Percentiles rank a stretch among this genome's conserved stretches.
These are phyloP conservation scores for Myrica gale DNA, from an alignment of 306 rosid species.

Conservation along the genomic window DNA sequence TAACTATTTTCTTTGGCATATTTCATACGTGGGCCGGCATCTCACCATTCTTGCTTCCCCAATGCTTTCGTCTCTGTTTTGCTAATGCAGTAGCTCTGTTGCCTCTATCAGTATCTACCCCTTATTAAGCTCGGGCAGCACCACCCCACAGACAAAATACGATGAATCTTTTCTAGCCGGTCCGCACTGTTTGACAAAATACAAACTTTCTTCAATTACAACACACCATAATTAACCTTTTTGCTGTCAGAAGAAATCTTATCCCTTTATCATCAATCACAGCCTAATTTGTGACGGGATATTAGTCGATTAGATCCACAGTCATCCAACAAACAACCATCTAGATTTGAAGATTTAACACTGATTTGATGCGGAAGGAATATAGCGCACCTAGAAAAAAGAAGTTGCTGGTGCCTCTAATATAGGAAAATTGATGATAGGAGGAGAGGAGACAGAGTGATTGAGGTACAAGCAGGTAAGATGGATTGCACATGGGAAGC, in stretches of 20 bases:
- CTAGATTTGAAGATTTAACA: neutral
- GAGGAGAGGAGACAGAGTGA: constrained; percentile 22
- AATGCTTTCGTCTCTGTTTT: neutral
- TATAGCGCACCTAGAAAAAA: constrained; percentile 2
- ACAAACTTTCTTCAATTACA: neutral
- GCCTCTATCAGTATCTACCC: neutral
- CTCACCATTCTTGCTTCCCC: neutral
- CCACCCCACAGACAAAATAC: neutral
- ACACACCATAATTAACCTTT: neutral
- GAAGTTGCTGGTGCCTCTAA: neutral
- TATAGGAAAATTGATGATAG: constrained; percentile 12
- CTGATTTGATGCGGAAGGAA: neutral
- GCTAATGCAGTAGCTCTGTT: neutral
- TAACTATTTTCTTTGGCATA: neutral
- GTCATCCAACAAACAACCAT: neutral
- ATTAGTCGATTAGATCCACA: no score
- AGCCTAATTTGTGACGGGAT: no score
- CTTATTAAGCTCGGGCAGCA: neutral
- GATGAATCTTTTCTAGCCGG: neutral
- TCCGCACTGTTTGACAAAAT: no score
- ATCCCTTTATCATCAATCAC: neutral
- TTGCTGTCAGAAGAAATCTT: neutral
- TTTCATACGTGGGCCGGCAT: neutral
- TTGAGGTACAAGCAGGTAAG: neutral
- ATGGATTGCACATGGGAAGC: constrained; percentile 53